Base-by-base conservation (phyloP, 345 rosid genomes). In the Erysimum cheiranthoides region DNA sequence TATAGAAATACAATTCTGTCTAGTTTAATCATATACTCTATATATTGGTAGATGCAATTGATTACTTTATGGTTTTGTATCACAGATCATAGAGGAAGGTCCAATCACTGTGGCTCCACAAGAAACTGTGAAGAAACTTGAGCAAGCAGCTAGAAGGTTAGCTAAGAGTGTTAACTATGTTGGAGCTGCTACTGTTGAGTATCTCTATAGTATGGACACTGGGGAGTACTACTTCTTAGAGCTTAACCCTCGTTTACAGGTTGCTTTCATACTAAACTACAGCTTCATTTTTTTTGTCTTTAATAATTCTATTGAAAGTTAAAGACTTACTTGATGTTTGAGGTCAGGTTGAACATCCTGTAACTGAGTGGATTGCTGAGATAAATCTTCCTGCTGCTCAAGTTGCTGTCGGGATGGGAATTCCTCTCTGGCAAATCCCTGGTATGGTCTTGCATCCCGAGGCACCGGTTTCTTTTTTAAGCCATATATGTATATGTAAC, bases 291-390 rank as follows among this genome's bases (percentile, higher is more conserved):
- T 21, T 21, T 21, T 21, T 21, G 25, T 21, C 25, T 21, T 21
- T 21, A 21, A 21, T 21, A 21, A 21, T 21, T 21, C 25, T 21
- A 21, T 21, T 21, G 25, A 21, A 21, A 21, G 25, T 21, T 21
- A 21, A 75, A 46, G 28, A 36, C 43, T 16, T 70, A 74, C 36
- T 61, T 63, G 68, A 49, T 53, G 68, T 66, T 31, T 35, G 68
- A 21, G 53, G 31, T 9, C 74, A 95, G 99, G 99, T 96, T 77
- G 99, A 96, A 89, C 99, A 96, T 72, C 99, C 99, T 68, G 99
- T 96, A 68, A 96, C 99, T n/a, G 99, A 96, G 82, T 93, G 99
- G 99, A 96, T 96, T 82, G 99, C 98, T 38, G 99, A 93, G 85
- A 77, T 93, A 76, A 96, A 89, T 84, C 86, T 96, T 68, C 99